Evolutionary conservation across 169 alveolate species (phyloP).

Genomic region (Cryptosporidium ryanae): DNA sequence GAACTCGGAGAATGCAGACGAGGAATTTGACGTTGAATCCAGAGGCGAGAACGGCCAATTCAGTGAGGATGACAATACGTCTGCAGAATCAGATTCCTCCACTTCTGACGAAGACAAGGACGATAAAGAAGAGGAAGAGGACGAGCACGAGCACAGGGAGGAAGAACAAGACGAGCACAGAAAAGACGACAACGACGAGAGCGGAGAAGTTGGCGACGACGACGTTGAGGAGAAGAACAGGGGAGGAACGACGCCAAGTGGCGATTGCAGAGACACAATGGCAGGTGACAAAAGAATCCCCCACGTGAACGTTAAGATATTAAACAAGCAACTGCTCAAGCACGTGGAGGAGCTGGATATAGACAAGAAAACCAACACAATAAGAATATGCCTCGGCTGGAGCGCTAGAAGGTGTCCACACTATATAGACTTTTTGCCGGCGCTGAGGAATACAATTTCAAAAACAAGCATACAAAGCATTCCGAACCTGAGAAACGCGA

Average conservation of each 20-base stretch:
- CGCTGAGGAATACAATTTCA: constrained; percentile 11
- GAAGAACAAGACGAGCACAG: constrained; percentile 11
- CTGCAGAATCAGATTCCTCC: constrained; percentile 43
- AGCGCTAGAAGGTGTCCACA: constrained; percentile 47
- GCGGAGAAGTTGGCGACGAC: constrained; percentile 29
- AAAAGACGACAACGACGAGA: constrained; percentile 57
- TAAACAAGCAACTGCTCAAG: constrained; percentile 13
- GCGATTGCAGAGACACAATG: background rate
- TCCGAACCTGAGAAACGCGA: constrained; percentile 47
- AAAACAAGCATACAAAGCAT: constrained; percentile 47
- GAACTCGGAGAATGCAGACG: constrained; percentile 78
- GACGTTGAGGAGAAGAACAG: background rate
- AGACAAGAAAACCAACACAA: constrained; percentile 35
- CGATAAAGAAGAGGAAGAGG: constrained; percentile 71
- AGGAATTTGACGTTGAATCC: constrained; percentile 76
- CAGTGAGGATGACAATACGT: constrained; percentile 78
- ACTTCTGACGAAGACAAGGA: constrained; percentile 74
- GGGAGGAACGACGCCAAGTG: constrained; percentile 4
- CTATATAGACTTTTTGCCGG: constrained; percentile 61
- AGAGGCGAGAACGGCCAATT: constrained; percentile 77
- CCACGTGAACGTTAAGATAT: constrained; percentile 14
- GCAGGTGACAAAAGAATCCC: constrained; percentile 4
- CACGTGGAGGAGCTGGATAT: constrained; percentile 44
- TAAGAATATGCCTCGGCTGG: constrained; percentile 45
- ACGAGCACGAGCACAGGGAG: constrained; percentile 25